Percentiles rank a stretch among this genome's conserved stretches.
These are phyloP conservation scores for Cyclanthera cordifolia DNA, from an alignment of 306 rosid genomes.

Conservation along the genomic window DNA sequence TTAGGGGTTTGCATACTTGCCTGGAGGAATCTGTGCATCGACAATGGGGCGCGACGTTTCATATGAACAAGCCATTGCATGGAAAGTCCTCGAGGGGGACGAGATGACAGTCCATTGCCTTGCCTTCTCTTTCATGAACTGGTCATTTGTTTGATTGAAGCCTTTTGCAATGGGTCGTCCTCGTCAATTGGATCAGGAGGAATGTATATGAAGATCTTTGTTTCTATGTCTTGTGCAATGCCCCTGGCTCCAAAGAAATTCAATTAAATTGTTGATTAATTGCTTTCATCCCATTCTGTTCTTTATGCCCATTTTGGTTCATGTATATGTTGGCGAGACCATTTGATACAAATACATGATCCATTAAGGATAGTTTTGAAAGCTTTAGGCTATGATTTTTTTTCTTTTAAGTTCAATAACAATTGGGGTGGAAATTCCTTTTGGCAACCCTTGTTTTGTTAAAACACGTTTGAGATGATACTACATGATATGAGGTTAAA, in stretches of 20 bases:
- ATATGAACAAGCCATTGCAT: slow-evolving; percentile 80
- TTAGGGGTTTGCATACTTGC: slow-evolving; percentile 76
- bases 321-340: slow-evolving; percentile 6
- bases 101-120: slow-evolving; percentile 71
- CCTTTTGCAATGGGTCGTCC: slow-evolving; percentile 1
- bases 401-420: too few species aligned
- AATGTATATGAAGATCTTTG: background rate
- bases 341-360: background rate
- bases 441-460: background rate
- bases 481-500: background rate
- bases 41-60: slow-evolving; percentile 84
- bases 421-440: too few species aligned
- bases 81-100: slow-evolving; percentile 79
- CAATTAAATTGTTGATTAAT: slow-evolving; percentile 12
- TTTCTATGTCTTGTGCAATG: background rate
- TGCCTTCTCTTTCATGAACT: slow-evolving; percentile 79
- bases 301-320: background rate
- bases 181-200: background rate
- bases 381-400: slow-evolving; percentile 6
- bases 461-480: background rate
- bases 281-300: background rate
- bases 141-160: slow-evolving; percentile 83
- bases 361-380: slow-evolving; percentile 11
- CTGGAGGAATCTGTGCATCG: slow-evolving; percentile 82
- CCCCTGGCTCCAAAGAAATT: slow-evolving; percentile 19